Evolutionary conservation across 495 filamentous ascomycete species (phyloP), one percentile per base, ranked within the genome.

Genomic region (Penicillium pulvis): DNA sequence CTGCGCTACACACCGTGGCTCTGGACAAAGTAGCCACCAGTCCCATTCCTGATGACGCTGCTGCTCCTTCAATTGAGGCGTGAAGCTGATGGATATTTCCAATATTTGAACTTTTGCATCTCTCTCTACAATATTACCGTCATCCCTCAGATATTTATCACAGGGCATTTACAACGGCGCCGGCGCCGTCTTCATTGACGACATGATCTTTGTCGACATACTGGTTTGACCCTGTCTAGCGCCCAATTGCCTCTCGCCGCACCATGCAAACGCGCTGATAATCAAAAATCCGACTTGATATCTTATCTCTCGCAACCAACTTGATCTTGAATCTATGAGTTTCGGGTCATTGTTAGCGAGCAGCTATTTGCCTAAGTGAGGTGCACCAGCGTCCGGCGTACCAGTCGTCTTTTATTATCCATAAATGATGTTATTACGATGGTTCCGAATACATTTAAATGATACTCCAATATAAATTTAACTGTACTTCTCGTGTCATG

Each of bases 1-100:
- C 91, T 6, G 91, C 91, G 11, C 77, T 95, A 46, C 91, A 95
- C 65, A 83, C 89, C 12, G 91, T 88, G 33, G 88, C 90, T 7
- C 67, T 95, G 51, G 87, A 91, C 63, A 78, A 78, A 20, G 78
- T 88, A 19, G 70, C 62, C 24, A 71, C 69, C 3, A 75, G 71
- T 55, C 71, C 76, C 10, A 60, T 74, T 2, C 51, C 71, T 19
- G 71, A 73, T 41, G 64, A 71, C 28, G 56, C 68, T 5, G 12
- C 66, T 20, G 46, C 63, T 28, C 42, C 57, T 50, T 36, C 33
- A 36, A 1, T 59, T 36, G 19, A 49, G 12, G 59, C 53, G 42
- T 70, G 60, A 70, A 48, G n/a, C 46, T 19, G 42, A n/a, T 20
- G 23, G 4, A 24, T 16, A 3, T 26, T 35, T 52, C 31, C 19